These are phyloP conservation scores for Candida tetrigidarum DNA, from an alignment of 1,139 yeast genomes.

Conservation along the genomic window DNA sequence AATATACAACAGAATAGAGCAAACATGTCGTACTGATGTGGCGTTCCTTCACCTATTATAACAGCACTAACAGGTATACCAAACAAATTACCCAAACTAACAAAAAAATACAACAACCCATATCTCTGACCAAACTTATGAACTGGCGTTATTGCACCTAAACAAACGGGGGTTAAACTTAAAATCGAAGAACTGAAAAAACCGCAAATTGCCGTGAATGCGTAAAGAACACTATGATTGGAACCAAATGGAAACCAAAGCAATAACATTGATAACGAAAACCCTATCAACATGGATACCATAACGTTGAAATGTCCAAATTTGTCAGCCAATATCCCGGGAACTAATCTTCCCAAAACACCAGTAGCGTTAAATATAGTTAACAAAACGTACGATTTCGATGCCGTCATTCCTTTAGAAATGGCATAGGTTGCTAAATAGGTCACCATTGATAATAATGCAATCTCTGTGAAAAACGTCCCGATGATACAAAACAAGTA, in stretches of 20 bases:
- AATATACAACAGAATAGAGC: constrained; percentile 28
- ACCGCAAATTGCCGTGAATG: constrained; percentile 56
- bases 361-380: constrained; percentile 65
- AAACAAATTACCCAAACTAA: constrained; percentile 43
- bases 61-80: constrained; percentile 51
- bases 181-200: constrained; percentile 37
- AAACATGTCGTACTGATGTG: constrained; percentile 27
- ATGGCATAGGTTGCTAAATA: constrained; percentile 61
- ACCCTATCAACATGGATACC: constrained; percentile 41
- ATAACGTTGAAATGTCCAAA: constrained; percentile 63
- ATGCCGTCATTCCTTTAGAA: constrained; percentile 54
- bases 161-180: constrained; percentile 42
- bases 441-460: constrained; percentile 55
- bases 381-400: constrained; percentile 54
- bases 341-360: constrained; percentile 58
- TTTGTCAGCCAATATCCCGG: constrained; percentile 58
- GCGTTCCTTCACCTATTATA: constrained; percentile 42
- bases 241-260: constrained; percentile 62
- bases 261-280: constrained; percentile 43
- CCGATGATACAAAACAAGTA: constrained; percentile 32
- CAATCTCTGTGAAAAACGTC: constrained; percentile 55
- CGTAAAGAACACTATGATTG: constrained; percentile 41
- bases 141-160: constrained; percentile 36
- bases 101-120: constrained; percentile 42
- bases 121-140: constrained; percentile 42